A percentile compares a stretch with the other conserved stretches of the same genome.
phyloP scores from a whole-genome alignment of 192 early-diverging fungal genomes.

The Chytriomyces hyalinus region DNA sequence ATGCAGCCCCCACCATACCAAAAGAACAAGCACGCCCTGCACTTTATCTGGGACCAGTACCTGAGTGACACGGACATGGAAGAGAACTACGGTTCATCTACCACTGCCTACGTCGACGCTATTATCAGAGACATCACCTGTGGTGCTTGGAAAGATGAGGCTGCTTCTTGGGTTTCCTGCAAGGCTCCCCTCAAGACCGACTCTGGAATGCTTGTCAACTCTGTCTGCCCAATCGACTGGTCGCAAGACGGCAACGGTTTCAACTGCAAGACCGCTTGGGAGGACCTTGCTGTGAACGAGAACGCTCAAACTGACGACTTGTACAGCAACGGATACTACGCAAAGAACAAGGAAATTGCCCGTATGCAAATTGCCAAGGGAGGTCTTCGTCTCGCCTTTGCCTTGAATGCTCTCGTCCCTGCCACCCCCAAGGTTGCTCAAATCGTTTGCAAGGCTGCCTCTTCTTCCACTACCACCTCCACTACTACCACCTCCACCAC shows the following conservation, averaged over 20 bases:
- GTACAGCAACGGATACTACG: slow-evolving; percentile 38
- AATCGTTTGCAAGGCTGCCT: slow-evolving; percentile 1
- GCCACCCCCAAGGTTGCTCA: slow-evolving; percentile 25
- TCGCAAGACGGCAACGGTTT: slow-evolving; percentile 39
- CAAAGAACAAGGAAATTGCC: slow-evolving; percentile 28
- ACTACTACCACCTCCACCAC: slow-evolving; percentile 9
- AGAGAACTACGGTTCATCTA: slow-evolving; percentile 27
- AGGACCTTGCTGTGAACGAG: not conserved
- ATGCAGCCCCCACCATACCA: slow-evolving; percentile 4
- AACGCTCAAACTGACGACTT: slow-evolving; percentile 24
- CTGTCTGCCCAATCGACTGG: slow-evolving; percentile 41
- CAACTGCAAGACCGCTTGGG: slow-evolving; percentile 49
- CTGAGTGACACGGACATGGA: slow-evolving; percentile 10
- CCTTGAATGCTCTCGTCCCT: slow-evolving; percentile 22
- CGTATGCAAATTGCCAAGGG: slow-evolving; percentile 47
- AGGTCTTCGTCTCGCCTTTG: slow-evolving; percentile 44
- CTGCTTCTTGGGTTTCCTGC: slow-evolving; percentile 32
- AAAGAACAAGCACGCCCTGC: slow-evolving; percentile 3
- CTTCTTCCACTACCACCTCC: slow-evolving; percentile 15
- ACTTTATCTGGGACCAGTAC: slow-evolving; percentile 28
- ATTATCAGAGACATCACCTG: slow-evolving; percentile 33
- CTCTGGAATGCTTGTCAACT: slow-evolving; percentile 11
- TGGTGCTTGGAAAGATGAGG: slow-evolving; percentile 27
- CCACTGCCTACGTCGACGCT: slow-evolving; percentile 27
- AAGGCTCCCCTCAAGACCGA: slow-evolving; percentile 29